A percentile compares a stretch with the other conserved stretches of the same genome.
phyloP scores from a whole-genome alignment of 1,284 basidiomycete genomes.

The Sporisorium exsertum region DNA sequence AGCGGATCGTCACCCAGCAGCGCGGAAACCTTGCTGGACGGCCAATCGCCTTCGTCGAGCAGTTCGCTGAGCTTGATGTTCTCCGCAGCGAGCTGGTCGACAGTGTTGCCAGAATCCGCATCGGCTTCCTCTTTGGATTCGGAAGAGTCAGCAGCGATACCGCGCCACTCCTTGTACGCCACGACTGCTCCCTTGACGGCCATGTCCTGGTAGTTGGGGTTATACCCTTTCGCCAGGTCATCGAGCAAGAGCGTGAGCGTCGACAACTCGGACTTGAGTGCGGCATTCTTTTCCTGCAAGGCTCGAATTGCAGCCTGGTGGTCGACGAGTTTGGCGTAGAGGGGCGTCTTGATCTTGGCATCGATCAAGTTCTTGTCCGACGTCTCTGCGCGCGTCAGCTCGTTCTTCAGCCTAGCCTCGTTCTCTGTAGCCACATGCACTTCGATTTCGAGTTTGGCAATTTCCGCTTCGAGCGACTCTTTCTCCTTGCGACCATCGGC shows the following conservation, averaged over 20 bases:
- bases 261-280: constrained; percentile 80
- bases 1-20: constrained; percentile 73
- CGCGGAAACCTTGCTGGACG: constrained; percentile 75
- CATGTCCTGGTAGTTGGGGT: constrained; percentile 99
- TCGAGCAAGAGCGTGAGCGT: constrained; percentile 86
- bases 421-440: constrained; percentile 75
- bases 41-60: constrained; percentile 66
- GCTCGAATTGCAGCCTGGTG: constrained; percentile 83
- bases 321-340: constrained; percentile 80
- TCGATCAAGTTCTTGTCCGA: constrained; percentile 63
- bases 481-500: constrained; percentile 76
- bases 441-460: constrained; percentile 72
- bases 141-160: constrained; percentile 50
- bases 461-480: constrained; percentile 70
- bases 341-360: constrained; percentile 80
- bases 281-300: constrained; percentile 78
- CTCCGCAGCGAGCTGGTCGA: constrained; percentile 33
- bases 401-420: constrained; percentile 43
- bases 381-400: constrained; percentile 47
- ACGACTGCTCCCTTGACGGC: constrained; percentile 95
- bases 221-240: constrained; percentile 83
- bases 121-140: constrained; percentile 10
- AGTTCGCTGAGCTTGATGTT: constrained; percentile 42
- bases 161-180: constrained; percentile 83
- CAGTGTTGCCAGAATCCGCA: constrained; percentile 13